These are phyloP conservation scores for Rhytidiadelphus loreus DNA, from an alignment of 225 moss, liverwort and hornwort species.

Conservation along the genomic window DNA sequence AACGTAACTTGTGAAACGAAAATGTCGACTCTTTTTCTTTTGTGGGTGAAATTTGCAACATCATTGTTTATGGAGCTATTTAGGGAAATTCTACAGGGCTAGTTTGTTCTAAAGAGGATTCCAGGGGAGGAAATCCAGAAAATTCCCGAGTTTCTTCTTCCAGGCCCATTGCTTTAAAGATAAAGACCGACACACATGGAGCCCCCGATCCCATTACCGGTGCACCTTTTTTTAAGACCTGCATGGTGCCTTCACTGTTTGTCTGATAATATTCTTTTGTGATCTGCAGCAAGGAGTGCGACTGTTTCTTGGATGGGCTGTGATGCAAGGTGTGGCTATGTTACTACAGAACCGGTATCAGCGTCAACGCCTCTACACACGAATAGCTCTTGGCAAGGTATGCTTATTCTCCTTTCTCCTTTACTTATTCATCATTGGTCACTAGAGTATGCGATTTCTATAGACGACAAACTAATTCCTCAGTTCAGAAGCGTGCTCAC, in stretches of 20 bases:
- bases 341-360: conserved; percentile 97
- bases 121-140: background rate
- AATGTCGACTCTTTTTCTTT: background rate
- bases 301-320: conserved; percentile 86
- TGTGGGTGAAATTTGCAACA: background rate
- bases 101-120: background rate
- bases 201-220: background rate
- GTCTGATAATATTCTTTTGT: background rate
- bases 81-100: background rate
- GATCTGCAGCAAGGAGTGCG: conserved; percentile 80
- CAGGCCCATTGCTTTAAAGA: background rate
- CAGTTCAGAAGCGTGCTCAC: background rate
- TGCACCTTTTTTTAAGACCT: background rate
- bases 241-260: background rate
- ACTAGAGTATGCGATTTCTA: background rate
- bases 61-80: background rate
- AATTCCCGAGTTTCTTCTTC: background rate
- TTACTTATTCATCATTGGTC: background rate
- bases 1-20: background rate
- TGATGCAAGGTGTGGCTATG: conserved; percentile 99
- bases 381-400: conserved; percentile 98
- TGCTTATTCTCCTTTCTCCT: background rate
- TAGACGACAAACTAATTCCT: background rate
- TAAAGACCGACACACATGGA: background rate
- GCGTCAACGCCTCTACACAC: conserved; percentile 85